Evolutionary conservation across 2,329 filamentous ascomycete species (phyloP).

Genomic region (Torrubiella hemipterigena): DNA sequence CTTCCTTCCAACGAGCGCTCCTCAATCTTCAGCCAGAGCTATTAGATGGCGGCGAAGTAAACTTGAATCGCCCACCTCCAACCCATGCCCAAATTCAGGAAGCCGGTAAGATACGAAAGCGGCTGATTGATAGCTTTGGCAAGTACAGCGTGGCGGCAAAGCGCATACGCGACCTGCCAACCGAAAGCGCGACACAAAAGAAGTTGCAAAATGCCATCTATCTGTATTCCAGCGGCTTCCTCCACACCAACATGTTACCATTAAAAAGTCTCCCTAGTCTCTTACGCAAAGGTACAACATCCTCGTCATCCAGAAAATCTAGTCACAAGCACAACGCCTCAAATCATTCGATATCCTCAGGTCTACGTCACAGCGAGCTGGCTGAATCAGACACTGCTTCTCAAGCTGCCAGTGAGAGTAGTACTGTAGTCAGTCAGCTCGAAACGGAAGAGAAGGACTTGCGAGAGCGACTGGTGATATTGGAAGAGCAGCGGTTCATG

Average conservation of each 20-base stretch:
- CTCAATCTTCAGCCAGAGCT: constrained; percentile 51
- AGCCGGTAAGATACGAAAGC: constrained; percentile 78
- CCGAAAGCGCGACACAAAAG: constrained; percentile 58
- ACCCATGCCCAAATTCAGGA: constrained; percentile 63
- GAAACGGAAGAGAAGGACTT: constrained; percentile 78
- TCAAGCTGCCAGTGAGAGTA: constrained; percentile 33
- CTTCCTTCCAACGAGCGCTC: constrained; percentile 72
- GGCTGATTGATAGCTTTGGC: constrained; percentile 76
- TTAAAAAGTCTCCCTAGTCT: constrained; percentile 63
- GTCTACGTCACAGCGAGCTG: constrained; percentile 34
- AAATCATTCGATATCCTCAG: constrained; percentile 23
- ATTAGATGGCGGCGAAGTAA: constrained; percentile 22
- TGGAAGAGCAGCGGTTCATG: constrained; percentile 87
- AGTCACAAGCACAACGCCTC: constrained; percentile 20
- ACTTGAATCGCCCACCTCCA: constrained; percentile 29
- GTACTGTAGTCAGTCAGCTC: constrained; percentile 44
- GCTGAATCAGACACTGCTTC: constrained; percentile 33
- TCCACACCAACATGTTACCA: constrained; percentile 85
- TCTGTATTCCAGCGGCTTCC: constrained; percentile 66
- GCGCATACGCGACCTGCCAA: constrained; percentile 67
- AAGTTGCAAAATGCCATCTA: constrained; percentile 74
- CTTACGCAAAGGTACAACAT: constrained; percentile 33
- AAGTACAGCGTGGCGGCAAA: constrained; percentile 79
- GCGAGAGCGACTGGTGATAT: constrained; percentile 65
- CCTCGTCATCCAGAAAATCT: constrained; percentile 13